Percentiles rank a stretch among this genome's conserved stretches.
These are phyloP conservation scores for Dothistroma septosporum DNA, from an alignment of 2,329 filamentous ascomycete genomes.

Conservation along the genomic window DNA sequence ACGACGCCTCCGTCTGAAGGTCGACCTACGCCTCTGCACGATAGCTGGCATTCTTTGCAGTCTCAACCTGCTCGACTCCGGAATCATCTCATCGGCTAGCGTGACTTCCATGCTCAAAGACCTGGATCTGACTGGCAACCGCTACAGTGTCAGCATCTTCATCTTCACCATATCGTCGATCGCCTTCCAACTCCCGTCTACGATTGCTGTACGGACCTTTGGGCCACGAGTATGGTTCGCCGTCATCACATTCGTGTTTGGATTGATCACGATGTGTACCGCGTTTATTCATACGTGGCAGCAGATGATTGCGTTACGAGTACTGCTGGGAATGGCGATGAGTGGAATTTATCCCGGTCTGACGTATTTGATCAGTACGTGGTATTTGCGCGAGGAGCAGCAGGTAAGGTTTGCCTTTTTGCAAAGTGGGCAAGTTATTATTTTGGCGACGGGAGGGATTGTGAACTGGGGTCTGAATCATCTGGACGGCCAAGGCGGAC, in stretches of 20 bases:
- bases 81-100: constrained; percentile 65
- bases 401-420: constrained; percentile 63
- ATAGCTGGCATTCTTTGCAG: constrained; percentile 68
- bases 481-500: constrained; percentile 52
- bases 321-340: constrained; percentile 63
- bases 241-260: constrained; percentile 57
- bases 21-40: constrained; percentile 64
- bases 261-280: constrained; percentile 63
- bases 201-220: constrained; percentile 60
- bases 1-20: constrained; percentile 55
- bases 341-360: constrained; percentile 52
- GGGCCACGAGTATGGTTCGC: constrained; percentile 63
- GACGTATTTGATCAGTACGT: constrained; percentile 51
- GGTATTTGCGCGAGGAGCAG: constrained; percentile 62
- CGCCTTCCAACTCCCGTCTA: constrained; percentile 64
- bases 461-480: constrained; percentile 67
- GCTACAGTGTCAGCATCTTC: constrained; percentile 67
- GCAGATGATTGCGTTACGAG: constrained; percentile 64
- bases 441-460: constrained; percentile 62
- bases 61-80: constrained; percentile 65
- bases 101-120: constrained; percentile 66
- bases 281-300: constrained; percentile 64
- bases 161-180: constrained; percentile 68
- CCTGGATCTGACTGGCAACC: constrained; percentile 59
- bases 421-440: constrained; percentile 60